Evolutionary conservation across 129 eudicot species (phyloP).

Genomic region (Ambrosia artemisiifolia): DNA sequence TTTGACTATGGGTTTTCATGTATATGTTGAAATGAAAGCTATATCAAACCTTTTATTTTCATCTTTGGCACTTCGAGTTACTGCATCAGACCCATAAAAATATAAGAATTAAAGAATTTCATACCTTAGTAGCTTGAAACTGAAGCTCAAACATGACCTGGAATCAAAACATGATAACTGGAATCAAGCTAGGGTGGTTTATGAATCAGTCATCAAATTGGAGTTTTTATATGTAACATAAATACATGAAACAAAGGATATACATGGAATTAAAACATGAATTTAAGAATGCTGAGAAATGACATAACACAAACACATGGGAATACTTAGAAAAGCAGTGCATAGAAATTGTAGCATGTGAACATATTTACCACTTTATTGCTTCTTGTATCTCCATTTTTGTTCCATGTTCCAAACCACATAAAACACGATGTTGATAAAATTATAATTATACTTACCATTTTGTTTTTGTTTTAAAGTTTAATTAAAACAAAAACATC

Average conservation of each 20-base stretch:
- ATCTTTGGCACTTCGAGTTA: no score
- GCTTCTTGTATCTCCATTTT: not conserved
- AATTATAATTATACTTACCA: no score
- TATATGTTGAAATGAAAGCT: no score
- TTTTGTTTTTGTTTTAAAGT: not conserved
- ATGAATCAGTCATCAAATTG: not conserved
- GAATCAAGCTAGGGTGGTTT: no score
- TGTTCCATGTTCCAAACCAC: not conserved
- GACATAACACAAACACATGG: constrained; percentile 31
- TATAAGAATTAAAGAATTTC: no score
- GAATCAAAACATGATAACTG: no score
- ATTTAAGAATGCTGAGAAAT: constrained; percentile 20
- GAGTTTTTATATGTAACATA: not conserved
- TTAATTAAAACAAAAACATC: not conserved
- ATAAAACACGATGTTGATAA: not conserved
- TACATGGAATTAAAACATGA: constrained; percentile 5
- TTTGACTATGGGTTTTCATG: no score
- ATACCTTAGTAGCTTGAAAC: no score
- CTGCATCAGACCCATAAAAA: no score
- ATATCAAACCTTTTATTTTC: no score
- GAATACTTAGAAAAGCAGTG: constrained; percentile 7
- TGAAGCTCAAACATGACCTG: no score
- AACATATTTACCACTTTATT: not conserved
- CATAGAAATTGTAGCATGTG: not conserved
- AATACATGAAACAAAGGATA: not conserved